Base-by-base conservation (phyloP, 2,329 filamentous ascomycete species). In the Orbilia ellipsospora region DNA sequence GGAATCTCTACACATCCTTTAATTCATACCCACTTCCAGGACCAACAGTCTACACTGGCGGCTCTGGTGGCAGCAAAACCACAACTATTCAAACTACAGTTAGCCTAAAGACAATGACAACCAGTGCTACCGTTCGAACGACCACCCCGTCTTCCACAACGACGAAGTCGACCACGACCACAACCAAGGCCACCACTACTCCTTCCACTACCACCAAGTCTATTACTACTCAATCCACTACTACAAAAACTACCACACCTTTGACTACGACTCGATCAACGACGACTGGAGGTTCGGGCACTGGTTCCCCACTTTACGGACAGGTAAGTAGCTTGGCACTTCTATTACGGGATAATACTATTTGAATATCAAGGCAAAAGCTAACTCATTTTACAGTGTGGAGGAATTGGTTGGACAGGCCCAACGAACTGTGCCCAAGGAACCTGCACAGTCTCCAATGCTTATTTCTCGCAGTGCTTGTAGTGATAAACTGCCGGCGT, bases 401-500 rank as follows among this genome's bases (percentile, higher is more conserved):
- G 84, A 77, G 84, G 84, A 15, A 79, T 79, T 15, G 82, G 81
- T 66, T 85, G 79, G 78, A 82, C 79, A 0, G 84, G 84, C n/a
- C 62, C 83, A 10, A 83, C 81, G 4, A 57, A 72, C 5, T 85
- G 84, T 65, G 82, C 80, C 2, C 76, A 80, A 31, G 84, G 84
- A 36, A 80, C 80, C 5, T 85, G 84, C 80, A 80, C 79, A 31
- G 78, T 79, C 23, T 78, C 78, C 65, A 86, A 85, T 80, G 79
- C 81, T 13, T 86, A 83, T 79, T 85, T 85, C 81, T 82, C 78
- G 36, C 84, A 85, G 81, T 85, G 85, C 80, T 42, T 78, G 55
- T 51, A 48, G 8, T 61, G 61, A 61, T 15, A 18, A 5, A 8
- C 20, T 26, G 6, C 1, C 31, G 31, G 31, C 5, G 31, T 10